Evolutionary conservation across 2,329 filamentous ascomycete genomes (phyloP).

Genomic region (Camillea tinctor): DNA sequence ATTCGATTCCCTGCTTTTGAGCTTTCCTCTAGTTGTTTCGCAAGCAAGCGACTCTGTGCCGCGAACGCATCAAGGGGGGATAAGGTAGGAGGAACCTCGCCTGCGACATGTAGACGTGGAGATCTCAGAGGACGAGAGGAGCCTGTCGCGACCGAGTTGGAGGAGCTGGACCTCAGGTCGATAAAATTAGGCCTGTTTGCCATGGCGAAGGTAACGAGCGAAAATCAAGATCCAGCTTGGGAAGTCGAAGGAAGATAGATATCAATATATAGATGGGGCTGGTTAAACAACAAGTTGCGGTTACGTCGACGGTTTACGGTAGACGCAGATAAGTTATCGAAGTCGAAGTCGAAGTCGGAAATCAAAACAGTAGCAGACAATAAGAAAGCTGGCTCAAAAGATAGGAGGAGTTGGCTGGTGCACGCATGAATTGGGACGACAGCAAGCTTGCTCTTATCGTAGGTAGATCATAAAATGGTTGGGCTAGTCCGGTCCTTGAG

Average conservation of each 20-base stretch:
- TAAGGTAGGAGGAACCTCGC: conserved; percentile 81
- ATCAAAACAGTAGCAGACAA: not conserved
- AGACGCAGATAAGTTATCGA: not conserved
- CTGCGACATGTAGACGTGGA: conserved; percentile 74
- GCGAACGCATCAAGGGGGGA: conserved; percentile 96
- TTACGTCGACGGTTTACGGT: not conserved
- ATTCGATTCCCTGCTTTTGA: conserved; percentile 72
- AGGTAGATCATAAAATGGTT: not conserved
- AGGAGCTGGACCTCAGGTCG: conserved; percentile 59
- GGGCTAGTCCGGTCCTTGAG: not conserved
- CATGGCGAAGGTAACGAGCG: conserved; percentile 40
- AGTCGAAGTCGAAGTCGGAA: not conserved
- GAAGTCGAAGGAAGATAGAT: not conserved
- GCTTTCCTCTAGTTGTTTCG: conserved; percentile 80
- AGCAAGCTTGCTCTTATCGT: not conserved
- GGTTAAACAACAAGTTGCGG: not conserved
- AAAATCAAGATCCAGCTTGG: not conserved
- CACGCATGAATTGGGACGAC: not conserved
- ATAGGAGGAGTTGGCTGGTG: not conserved
- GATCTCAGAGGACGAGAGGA: conserved; percentile 61
- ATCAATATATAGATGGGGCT: not conserved
- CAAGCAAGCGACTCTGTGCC: conserved; percentile 82
- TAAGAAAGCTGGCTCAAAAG: not conserved
- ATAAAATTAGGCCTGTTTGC: conserved; percentile 56
- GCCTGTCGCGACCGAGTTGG: conserved; percentile 45